These are phyloP conservation scores for Domatiomyces catenatus DNA, from an alignment of 2,329 filamentous ascomycete genomes.

Conservation along the genomic window DNA sequence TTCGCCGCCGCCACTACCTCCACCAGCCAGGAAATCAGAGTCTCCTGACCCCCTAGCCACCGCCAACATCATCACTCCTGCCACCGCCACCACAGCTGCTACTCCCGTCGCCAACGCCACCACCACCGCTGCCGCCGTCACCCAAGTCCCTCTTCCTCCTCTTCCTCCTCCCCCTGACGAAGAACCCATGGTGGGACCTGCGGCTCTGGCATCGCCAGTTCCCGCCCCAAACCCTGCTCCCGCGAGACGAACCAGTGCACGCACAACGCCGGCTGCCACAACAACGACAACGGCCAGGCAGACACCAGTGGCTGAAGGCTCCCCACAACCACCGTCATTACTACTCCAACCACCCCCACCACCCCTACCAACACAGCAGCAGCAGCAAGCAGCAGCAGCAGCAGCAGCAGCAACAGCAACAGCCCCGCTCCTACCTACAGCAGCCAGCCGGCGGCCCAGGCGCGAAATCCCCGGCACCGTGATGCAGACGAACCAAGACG, in stretches of 20 bases:
- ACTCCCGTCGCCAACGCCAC: not conserved
- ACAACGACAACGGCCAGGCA: slow-evolving; percentile 5
- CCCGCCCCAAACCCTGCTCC: not conserved
- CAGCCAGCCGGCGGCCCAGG: slow-evolving; percentile 36
- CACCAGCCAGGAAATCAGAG: slow-evolving; percentile 7
- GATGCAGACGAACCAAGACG: slow-evolving; percentile 38
- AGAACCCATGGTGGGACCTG: slow-evolving; percentile 1
- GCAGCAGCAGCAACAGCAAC: slow-evolving; percentile 26
- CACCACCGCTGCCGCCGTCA: not conserved
- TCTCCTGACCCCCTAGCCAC: not conserved
- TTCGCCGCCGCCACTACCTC: slow-evolving; percentile 11
- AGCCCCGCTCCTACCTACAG: slow-evolving; percentile 24
- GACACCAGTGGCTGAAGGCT: slow-evolving; percentile 27
- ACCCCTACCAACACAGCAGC: too few relatives aligned
- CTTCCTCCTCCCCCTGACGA: not conserved
- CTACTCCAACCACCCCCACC: too few relatives aligned
- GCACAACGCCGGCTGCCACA: not conserved
- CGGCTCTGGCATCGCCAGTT: slow-evolving; percentile 10
- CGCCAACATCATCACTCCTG: not conserved
- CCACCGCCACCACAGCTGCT: not conserved
- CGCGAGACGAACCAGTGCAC: not conserved
- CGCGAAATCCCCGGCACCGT: slow-evolving; percentile 46
- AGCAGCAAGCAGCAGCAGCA: not conserved
- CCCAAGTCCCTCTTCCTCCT: too few relatives aligned
- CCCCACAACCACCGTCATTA: slow-evolving; percentile 18